Base-by-base conservation (phyloP, 805 yeast genomes). In the Myxozyma vanderwaltii region DNA sequence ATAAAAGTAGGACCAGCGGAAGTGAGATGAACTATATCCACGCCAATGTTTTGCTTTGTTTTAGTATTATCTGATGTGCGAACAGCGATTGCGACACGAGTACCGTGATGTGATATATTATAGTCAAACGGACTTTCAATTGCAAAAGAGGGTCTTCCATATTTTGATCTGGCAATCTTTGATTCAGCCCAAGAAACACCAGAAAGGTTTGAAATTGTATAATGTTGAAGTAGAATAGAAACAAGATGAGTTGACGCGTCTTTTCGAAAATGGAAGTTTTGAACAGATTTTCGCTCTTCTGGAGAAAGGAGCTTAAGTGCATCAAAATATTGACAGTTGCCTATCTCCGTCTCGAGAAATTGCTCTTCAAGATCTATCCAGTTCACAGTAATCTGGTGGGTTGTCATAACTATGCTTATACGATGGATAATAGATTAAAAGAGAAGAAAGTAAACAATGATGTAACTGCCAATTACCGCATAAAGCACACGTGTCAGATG, bases 81-180 rank as follows among this genome's bases (percentile, higher is more conserved):
- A n/a, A 58, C 56, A 15, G 44, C 63, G 23, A 60, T 47, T 17
- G 49, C 65, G 24, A 56, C 64, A 12, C 44, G 43, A 13, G 51
- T 38, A 26, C 59, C 61, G 31, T 62, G 65, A 40, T 62, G 65
- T 13, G 64, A 57, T 10, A 60, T 64, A 33, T 55, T 60, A 51
- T 53, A 62, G 43, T 62, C 65, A 31, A 59, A 59, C 15, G 40
- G 21, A 4, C 33, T 29, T 12, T 36, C 19, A 5, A 29, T 15
- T 7, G 40, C 10, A 8, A 50, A 38, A 15, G n/a, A 51, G 3
- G 64, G 64, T 15, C 64, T 47, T 13, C 65, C 64, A 13, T 24
- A 15, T n/a, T 36, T 3, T 12, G 58, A 48, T 13, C 51, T 43
- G 12, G 39, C 15, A 31, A 59, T 47, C n/a, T 29, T 8, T 6